Base-by-base conservation (phyloP, 257 asterid genomes). In the Apocynum venetum region DNA sequence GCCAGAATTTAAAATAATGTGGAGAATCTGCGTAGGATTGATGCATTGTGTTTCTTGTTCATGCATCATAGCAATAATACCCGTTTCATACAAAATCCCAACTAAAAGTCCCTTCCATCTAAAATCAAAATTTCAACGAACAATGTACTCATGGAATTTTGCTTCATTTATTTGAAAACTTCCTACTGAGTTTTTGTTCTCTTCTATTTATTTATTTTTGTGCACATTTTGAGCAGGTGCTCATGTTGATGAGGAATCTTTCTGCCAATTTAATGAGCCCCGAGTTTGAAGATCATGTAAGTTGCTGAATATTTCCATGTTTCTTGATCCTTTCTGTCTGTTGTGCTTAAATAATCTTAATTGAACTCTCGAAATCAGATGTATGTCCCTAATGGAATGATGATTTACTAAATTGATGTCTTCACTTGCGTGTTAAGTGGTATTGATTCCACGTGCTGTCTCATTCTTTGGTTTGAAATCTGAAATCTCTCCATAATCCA, bases 201-300 rank as follows among this genome's bases (percentile, higher is more conserved):
- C 35, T 25, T 47, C n/a, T 47, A 15, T 10, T 19, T 71, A 19
- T 15, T 55, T 55, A 55, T 15, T 55, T 17, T 15, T 55, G 15
- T 48, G 46, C 46, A 46, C 17, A 3, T 74, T 56, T 51, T 73
- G 44, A 56, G 64, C 91, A 94, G 97, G 91, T 84, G 63, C 53
- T 91, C 81, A 83, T 85, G 94, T 74, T 94, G 93, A 92, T 92
- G 97, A 88, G 83, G 84, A 94, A 94, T 86, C 97, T 94, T 1
- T 83, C 93, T 4, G 83, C 64, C 85, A 94, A 94, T 82, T 85
- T 94, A 80, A 75, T 74, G 83, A 91, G 87, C 88, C 96, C 97
- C 12, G 97, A 92, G 72, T 94, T 91, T 71, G 92, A 94, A 89
- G 87, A 87, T 82, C 91, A 92, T 79, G 97, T 91, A 84, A 92